Evolutionary conservation across 1,284 basidiomycete species (phyloP).

Genomic region (Microbotryum violaceum): DNA sequence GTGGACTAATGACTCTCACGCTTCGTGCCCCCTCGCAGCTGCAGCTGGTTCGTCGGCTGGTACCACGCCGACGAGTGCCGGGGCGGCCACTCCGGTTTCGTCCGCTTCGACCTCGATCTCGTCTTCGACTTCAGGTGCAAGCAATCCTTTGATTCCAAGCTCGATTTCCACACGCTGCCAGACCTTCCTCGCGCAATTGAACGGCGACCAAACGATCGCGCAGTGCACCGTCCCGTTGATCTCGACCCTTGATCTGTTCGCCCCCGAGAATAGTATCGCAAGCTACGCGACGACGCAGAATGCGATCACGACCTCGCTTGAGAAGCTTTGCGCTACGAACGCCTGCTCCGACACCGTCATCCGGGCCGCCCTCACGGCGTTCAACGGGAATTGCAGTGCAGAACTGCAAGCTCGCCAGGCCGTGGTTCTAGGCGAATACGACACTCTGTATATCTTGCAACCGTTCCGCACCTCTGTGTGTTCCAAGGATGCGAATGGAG

Average conservation of each 20-base stretch:
- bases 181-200: conserved; percentile 55
- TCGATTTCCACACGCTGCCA: conserved; percentile 56
- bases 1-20: too few relatives aligned
- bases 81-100: not conserved
- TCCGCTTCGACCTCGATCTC: not conserved
- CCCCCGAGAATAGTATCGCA: conserved; percentile 36
- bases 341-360: conserved; percentile 56
- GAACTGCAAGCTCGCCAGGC: conserved; percentile 55
- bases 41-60: too few relatives aligned
- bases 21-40: too few relatives aligned
- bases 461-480: conserved; percentile 65
- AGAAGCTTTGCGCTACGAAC: conserved; percentile 51
- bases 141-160: conserved; percentile 56
- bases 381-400: conserved; percentile 58
- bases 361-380: conserved; percentile 55
- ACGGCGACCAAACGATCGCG: conserved; percentile 53
- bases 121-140: conserved; percentile 21
- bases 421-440: conserved; percentile 53
- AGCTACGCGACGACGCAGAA: conserved; percentile 1
- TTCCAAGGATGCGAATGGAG: conserved; percentile 57
- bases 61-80: not conserved
- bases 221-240: conserved; percentile 61
- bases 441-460: conserved; percentile 61
- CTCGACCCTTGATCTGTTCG: conserved; percentile 55
- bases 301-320: conserved; percentile 51